A percentile compares a stretch with the other conserved stretches of the same genome.
phyloP scores from a whole-genome alignment of 768 basidiomycete species.

The Boletus insuetus region DNA sequence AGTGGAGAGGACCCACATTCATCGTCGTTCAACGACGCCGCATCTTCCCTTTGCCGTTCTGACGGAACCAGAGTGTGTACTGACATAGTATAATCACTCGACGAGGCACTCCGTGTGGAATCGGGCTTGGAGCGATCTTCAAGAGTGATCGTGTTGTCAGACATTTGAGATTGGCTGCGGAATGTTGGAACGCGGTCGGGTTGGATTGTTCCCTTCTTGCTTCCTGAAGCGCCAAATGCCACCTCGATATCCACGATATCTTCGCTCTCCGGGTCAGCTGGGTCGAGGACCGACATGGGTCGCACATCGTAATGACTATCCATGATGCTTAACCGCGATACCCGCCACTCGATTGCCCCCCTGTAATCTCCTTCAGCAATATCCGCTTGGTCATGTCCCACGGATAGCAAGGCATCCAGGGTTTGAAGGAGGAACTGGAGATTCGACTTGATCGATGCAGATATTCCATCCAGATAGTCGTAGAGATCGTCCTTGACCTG shows the following conservation, averaged over 20 bases:
- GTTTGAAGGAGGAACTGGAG: slow-evolving; percentile 54
- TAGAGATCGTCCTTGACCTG: slow-evolving; percentile 22
- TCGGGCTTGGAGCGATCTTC: slow-evolving; percentile 24
- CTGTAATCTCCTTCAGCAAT: slow-evolving; percentile 68
- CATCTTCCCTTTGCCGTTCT: slow-evolving; percentile 22
- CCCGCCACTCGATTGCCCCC: slow-evolving; percentile 74
- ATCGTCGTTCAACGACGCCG: slow-evolving; percentile 20
- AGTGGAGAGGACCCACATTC: slow-evolving; percentile 19
- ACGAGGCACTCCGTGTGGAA: slow-evolving; percentile 17
- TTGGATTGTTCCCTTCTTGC: slow-evolving; percentile 26
- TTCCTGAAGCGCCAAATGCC: slow-evolving; percentile 44
- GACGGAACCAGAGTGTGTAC: slow-evolving; percentile 24
- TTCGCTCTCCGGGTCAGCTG: slow-evolving; percentile 40
- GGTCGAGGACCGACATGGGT: slow-evolving; percentile 37
- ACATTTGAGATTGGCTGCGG: slow-evolving; percentile 35
- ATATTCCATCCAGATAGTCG: slow-evolving; percentile 50
- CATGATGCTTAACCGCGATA: slow-evolving; percentile 65
- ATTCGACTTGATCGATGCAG: slow-evolving; percentile 54
- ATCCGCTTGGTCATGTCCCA: slow-evolving; percentile 72
- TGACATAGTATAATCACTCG: slow-evolving; percentile 26
- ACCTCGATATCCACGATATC: slow-evolving; percentile 60
- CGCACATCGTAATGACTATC: slow-evolving; percentile 48
- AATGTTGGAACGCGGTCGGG: slow-evolving; percentile 27
- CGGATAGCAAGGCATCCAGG: slow-evolving; percentile 56
- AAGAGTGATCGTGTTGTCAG: slow-evolving; percentile 33